Evolutionary conservation across 768 basidiomycete genomes (phyloP).

Genomic region (Chalciporus pseudorubinellus): DNA sequence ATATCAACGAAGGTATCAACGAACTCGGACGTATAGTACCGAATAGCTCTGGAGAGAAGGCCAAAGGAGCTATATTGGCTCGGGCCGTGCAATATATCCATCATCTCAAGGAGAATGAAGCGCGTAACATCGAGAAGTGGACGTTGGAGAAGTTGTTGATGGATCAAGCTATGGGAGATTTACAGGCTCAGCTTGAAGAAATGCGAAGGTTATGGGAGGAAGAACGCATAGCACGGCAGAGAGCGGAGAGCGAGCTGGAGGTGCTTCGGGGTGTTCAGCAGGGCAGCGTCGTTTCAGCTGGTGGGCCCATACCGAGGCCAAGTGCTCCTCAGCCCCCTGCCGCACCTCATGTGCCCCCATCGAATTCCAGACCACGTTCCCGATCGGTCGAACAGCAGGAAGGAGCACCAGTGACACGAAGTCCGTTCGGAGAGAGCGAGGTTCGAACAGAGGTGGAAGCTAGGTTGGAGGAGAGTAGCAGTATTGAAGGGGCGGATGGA

Average conservation of each 20-base stretch:
- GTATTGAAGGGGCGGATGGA: constrained; percentile 19
- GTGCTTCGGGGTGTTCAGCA: constrained; percentile 41
- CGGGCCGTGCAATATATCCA: constrained; percentile 91
- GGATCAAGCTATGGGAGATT: constrained; percentile 89
- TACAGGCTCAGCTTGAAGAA: constrained; percentile 82
- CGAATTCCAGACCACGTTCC: constrained; percentile 22
- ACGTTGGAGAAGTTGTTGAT: constrained; percentile 88
- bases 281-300: background rate
- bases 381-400: constrained; percentile 30
- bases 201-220: constrained; percentile 80
- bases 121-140: constrained; percentile 90
- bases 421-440: constrained; percentile 15
- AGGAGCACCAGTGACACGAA: constrained; percentile 8
- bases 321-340: constrained; percentile 13
- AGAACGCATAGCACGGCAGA: constrained; percentile 57
- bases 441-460: constrained; percentile 21
- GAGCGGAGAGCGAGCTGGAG: constrained; percentile 65
- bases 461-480: constrained; percentile 17
- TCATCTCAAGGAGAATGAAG: constrained; percentile 87
- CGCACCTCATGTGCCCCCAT: background rate
- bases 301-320: constrained; percentile 13
- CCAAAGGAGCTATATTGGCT: constrained; percentile 85
- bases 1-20: constrained; percentile 96
- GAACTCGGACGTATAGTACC: constrained; percentile 88
- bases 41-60: constrained; percentile 80